A percentile compares a stretch with the other conserved stretches of the same genome.
phyloP scores from a whole-genome alignment of 352 stramenopile species.

The Pythium aristosporum region DNA sequence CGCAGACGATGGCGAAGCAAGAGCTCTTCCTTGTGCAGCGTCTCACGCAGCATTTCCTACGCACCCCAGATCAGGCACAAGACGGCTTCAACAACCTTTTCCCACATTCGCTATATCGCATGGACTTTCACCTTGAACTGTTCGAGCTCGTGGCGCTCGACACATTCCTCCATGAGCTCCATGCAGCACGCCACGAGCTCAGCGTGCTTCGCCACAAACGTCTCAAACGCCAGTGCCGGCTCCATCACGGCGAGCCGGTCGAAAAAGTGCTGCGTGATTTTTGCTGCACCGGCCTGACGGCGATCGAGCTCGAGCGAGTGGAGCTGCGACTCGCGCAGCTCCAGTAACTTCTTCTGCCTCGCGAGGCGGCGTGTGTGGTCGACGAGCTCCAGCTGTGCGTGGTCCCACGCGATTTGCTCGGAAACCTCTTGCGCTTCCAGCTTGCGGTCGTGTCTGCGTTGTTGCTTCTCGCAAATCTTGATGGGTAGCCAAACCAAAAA shows the following conservation, averaged over 20 bases:
- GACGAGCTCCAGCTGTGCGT: constrained; percentile 27
- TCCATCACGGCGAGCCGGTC: constrained; percentile 40
- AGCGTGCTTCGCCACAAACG: constrained; percentile 25
- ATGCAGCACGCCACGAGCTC: constrained; percentile 22
- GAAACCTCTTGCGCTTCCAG: constrained; percentile 29
- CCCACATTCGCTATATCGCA: not conserved
- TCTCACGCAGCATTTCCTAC: constrained; percentile 18
- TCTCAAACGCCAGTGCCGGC: constrained; percentile 33
- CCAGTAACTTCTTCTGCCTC: constrained; percentile 14
- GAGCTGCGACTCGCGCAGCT: constrained; percentile 27
- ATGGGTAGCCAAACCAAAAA: no score
- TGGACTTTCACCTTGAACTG: constrained; percentile 17
- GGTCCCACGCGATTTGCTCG: constrained; percentile 44
- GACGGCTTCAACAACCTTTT: not conserved
- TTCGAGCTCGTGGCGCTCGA: constrained; percentile 16
- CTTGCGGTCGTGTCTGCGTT: constrained; percentile 26
- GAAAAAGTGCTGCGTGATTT: constrained; percentile 44
- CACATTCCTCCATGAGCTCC: constrained; percentile 15
- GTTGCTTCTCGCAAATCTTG: constrained; percentile 29
- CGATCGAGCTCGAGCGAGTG: constrained; percentile 33
- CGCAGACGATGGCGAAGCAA: constrained; percentile 20
- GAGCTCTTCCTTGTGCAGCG: constrained; percentile 18
- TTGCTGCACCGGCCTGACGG: constrained; percentile 26
- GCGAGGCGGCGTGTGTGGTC: constrained; percentile 14
- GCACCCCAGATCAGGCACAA: not conserved